These are phyloP conservation scores for Talaromyces amestolkiae DNA, from an alignment of 2,329 filamentous ascomycete genomes.

Conservation along the genomic window DNA sequence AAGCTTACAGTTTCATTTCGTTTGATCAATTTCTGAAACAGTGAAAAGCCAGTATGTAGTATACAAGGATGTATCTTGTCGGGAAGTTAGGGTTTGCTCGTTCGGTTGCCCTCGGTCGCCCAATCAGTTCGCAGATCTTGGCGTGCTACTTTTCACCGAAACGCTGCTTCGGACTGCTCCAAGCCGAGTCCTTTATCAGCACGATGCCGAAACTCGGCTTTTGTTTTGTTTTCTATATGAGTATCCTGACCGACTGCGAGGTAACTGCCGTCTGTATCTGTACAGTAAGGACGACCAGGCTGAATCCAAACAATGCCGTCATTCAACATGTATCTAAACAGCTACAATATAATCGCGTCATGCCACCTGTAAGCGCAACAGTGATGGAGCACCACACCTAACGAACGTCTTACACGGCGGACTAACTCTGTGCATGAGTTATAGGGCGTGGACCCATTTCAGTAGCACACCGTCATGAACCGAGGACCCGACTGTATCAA, in stretches of 20 bases:
- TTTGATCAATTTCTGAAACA: background rate
- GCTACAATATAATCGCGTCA: background rate
- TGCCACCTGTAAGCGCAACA: background rate
- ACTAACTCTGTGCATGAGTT: background rate
- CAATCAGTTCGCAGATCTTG: background rate
- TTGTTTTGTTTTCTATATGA: background rate
- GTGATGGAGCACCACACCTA: background rate
- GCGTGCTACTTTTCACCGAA: background rate
- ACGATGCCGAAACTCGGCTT: conserved; percentile 6
- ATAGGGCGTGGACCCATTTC: background rate
- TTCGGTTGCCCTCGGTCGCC: conserved; percentile 12
- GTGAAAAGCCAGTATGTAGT: background rate
- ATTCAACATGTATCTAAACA: background rate
- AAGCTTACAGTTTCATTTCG: background rate
- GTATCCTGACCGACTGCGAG: background rate
- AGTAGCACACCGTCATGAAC: background rate
- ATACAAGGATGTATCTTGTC: background rate
- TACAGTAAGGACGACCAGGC: background rate
- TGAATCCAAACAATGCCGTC: background rate
- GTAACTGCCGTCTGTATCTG: background rate
- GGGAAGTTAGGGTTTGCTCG: conserved; percentile 4
- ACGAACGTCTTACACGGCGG: background rate
- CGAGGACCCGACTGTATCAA: background rate
- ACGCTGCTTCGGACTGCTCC: conserved; percentile 8
- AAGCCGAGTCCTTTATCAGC: conserved; percentile 3